Percentiles rank a stretch among this genome's conserved stretches.
These are phyloP conservation scores for Trichoderma hamatum DNA, from an alignment of 2,329 filamentous ascomycete genomes.

Conservation along the genomic window DNA sequence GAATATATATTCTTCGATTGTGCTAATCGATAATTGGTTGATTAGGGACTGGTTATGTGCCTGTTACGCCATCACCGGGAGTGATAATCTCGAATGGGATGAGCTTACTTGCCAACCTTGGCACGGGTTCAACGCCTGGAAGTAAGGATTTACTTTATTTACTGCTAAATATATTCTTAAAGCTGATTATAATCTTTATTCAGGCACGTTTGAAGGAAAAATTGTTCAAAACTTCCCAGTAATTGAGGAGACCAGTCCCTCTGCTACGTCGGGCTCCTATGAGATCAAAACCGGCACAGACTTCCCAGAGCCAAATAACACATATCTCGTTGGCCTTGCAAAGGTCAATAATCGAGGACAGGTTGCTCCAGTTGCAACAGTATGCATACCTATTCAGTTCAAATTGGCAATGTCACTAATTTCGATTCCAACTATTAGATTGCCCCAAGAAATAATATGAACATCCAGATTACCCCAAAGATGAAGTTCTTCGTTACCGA, in stretches of 20 bases:
- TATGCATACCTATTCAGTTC: background rate
- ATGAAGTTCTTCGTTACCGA: slow-evolving; percentile 22
- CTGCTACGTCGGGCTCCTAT: background rate
- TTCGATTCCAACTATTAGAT: background rate
- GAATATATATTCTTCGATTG: background rate
- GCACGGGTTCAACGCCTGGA: background rate
- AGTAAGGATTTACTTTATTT: background rate
- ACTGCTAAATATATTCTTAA: no score
- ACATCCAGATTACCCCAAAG: slow-evolving; percentile 17
- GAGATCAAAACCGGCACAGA: slow-evolving; percentile 16
- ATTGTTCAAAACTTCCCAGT: slow-evolving; percentile 2
- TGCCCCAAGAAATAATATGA: slow-evolving; percentile 16
- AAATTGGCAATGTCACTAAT: background rate
- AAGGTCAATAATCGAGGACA: slow-evolving; percentile 24
- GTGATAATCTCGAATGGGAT: slow-evolving; percentile 13
- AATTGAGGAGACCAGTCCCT: background rate
- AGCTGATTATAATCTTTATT: background rate
- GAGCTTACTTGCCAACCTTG: slow-evolving; percentile 6
- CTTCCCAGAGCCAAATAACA: slow-evolving; percentile 10
- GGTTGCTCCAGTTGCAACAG: slow-evolving; percentile 19
- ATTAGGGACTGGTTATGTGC: slow-evolving; percentile 15
- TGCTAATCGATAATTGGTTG: background rate
- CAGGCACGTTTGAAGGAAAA: slow-evolving; percentile 19
- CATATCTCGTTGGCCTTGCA: slow-evolving; percentile 19
- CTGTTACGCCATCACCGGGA: slow-evolving; percentile 1